These are phyloP conservation scores for Tubosaeta sp. DNA, from an alignment of 768 basidiomycete species.

Conservation along the genomic window DNA sequence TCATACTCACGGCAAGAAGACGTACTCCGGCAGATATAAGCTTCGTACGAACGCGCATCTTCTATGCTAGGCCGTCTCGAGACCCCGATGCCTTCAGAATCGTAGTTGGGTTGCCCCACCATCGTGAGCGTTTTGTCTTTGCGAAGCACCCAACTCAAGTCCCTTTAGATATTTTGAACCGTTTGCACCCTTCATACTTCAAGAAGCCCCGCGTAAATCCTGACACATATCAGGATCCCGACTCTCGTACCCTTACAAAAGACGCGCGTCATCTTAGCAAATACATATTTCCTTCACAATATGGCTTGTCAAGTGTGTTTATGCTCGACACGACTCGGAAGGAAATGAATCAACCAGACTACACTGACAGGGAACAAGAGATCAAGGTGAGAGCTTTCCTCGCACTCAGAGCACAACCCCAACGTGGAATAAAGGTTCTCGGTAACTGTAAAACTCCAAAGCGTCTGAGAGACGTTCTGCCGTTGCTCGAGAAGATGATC, in stretches of 20 bases:
- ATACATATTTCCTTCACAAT: conserved; percentile 83
- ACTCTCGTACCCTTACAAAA: conserved; percentile 43
- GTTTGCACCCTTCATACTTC: conserved; percentile 43
- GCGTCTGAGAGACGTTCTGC: conserved; percentile 54
- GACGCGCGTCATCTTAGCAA: conserved; percentile 66
- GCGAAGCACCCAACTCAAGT: background rate
- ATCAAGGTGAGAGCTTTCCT: conserved; percentile 49
- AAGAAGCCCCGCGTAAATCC: conserved; percentile 27
- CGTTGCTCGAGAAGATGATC: conserved; percentile 56
- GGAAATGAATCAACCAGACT: conserved; percentile 43
- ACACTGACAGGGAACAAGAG: conserved; percentile 59
- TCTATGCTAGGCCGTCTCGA: conserved; percentile 60
- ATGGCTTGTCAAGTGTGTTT: conserved; percentile 62
- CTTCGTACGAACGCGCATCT: conserved; percentile 54
- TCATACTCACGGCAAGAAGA: conserved; percentile 24
- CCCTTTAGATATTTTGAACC: conserved; percentile 60
- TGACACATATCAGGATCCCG: conserved; percentile 38
- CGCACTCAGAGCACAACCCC: background rate
- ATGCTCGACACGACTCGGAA: conserved; percentile 16
- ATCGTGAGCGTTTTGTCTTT: conserved; percentile 44
- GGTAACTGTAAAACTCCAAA: conserved; percentile 69
- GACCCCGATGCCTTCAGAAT: conserved; percentile 48
- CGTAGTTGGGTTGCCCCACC: conserved; percentile 60
- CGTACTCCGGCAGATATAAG: conserved; percentile 47
- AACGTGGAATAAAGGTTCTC: conserved; percentile 23